A percentile compares a stretch with the other conserved stretches of the same genome.
Evolutionary conservation across 129 eudicot genomes (phyloP).

Genomic region (Pittosporum tobira): DNA sequence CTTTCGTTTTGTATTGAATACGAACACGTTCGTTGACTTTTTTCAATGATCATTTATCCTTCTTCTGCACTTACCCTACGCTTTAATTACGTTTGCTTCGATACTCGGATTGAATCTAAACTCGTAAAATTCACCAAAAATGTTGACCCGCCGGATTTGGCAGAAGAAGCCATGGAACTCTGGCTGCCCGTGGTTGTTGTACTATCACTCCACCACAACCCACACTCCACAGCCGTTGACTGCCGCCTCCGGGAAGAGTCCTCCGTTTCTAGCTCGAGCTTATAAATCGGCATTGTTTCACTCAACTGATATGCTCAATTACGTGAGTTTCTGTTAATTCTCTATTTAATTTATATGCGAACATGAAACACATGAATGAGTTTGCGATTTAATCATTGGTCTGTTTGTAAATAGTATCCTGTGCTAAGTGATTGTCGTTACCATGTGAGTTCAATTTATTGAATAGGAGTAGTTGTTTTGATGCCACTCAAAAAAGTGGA

Average conservation of each 20-base stretch:
- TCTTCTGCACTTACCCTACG: too few species aligned
- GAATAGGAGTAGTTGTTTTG: too few species aligned
- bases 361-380: too few species aligned
- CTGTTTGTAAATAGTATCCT: too few species aligned
- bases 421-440: too few species aligned
- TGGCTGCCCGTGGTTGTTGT: constrained; percentile 20
- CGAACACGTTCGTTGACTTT: too few species aligned
- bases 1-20: too few species aligned
- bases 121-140: neutral
- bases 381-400: too few species aligned
- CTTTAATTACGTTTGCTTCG: neutral
- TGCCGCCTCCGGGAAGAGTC: neutral
- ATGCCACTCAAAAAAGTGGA: too few species aligned
- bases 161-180: constrained; percentile 23
- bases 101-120: neutral
- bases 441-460: too few species aligned
- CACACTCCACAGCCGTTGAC: constrained; percentile 18
- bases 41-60: too few species aligned
- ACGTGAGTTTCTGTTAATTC: neutral
- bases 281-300: neutral
- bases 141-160: constrained; percentile 50
- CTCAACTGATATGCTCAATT: neutral
- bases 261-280: constrained; percentile 3
- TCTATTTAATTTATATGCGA: neutral
- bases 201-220: constrained; percentile 15